These are phyloP conservation scores for Cadophora gregata DNA, from an alignment of 2,329 filamentous ascomycete species.

Conservation along the genomic window DNA sequence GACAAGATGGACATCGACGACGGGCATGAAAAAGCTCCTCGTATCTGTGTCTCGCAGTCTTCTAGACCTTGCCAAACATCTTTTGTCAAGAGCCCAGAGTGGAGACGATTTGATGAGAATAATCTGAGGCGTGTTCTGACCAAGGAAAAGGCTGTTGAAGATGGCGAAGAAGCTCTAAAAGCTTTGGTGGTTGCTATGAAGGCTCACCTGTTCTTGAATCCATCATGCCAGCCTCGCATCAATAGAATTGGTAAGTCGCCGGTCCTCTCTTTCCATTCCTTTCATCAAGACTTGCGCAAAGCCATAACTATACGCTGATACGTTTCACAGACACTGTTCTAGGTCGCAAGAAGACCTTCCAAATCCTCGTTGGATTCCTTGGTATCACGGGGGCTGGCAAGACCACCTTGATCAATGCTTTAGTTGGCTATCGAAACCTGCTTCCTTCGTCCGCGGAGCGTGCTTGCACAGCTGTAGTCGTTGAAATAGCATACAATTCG, in stretches of 20 bases:
- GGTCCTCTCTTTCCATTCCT: neutral
- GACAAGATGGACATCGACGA: neutral
- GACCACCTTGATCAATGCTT: slow-evolving; percentile 66
- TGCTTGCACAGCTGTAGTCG: slow-evolving; percentile 32
- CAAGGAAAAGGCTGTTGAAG: slow-evolving; percentile 15
- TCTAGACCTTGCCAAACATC: neutral
- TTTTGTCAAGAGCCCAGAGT: neutral
- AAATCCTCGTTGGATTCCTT: slow-evolving; percentile 50
- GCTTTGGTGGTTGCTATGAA: slow-evolving; percentile 4
- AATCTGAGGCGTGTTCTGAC: slow-evolving; percentile 8
- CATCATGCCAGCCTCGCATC: neutral
- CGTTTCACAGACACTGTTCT: slow-evolving; percentile 24
- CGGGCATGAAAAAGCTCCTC: neutral
- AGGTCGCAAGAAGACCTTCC: slow-evolving; percentile 18
- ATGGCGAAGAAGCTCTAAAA: slow-evolving; percentile 12
- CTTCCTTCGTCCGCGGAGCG: slow-evolving; percentile 22
- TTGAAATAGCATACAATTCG: slow-evolving; percentile 33
- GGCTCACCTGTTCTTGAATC: neutral
- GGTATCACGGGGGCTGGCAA: slow-evolving; percentile 67
- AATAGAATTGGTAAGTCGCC: neutral
- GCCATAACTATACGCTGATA: neutral
- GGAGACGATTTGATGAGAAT: neutral
- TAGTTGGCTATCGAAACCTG: slow-evolving; percentile 42
- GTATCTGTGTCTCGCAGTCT: neutral
- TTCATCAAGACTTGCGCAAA: neutral